Conservation (phyloP, 495 filamentous ascomycete species). For the Lineolata rhizophorae region DNA sequence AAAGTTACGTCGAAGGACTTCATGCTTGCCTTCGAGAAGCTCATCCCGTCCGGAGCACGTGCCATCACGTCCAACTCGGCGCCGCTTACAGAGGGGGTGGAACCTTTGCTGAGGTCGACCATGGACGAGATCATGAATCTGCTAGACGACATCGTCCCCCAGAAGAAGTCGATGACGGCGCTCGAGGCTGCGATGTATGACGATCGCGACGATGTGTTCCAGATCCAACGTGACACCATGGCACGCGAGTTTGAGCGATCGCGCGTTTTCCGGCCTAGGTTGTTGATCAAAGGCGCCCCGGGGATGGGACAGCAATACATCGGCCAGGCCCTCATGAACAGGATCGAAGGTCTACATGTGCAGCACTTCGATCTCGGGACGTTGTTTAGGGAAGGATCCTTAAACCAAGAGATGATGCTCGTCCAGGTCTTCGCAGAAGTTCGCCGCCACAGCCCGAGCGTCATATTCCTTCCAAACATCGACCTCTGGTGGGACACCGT, state of each 20-base stretch:
- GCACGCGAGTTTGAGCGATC: conserved; percentile 78
- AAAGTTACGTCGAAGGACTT: conserved; percentile 79
- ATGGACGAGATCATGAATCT: conserved; percentile 39
- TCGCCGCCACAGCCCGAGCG: conserved; percentile 80
- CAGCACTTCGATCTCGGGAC: conserved; percentile 87
- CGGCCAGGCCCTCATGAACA: conserved; percentile 62
- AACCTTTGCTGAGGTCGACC: conserved; percentile 58
- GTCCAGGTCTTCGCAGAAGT: conserved; percentile 82
- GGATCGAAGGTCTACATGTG: conserved; percentile 83
- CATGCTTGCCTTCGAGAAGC: conserved; percentile 87
- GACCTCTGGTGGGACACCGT: conserved; percentile 68
- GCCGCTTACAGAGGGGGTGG: conserved; percentile 51
- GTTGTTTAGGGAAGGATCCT: conserved; percentile 34
- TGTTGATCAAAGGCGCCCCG: conserved; percentile 51
- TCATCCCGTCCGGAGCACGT: conserved; percentile 82
- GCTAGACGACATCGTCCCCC: conserved; percentile 61
- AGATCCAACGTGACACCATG: conserved; percentile 68
- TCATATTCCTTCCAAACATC: conserved; percentile 83
- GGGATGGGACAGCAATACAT: conserved; percentile 95
- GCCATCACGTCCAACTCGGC: conserved; percentile 62
- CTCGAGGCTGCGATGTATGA: conserved; percentile 89
- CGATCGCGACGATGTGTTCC: conserved; percentile 51
- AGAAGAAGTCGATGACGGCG: conserved; percentile 63
- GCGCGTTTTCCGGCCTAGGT: conserved; percentile 68
- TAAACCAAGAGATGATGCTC: conserved; percentile 66